Evolutionary conservation across 768 basidiomycete genomes (phyloP).

Genomic region (Mycena epipterygia): DNA sequence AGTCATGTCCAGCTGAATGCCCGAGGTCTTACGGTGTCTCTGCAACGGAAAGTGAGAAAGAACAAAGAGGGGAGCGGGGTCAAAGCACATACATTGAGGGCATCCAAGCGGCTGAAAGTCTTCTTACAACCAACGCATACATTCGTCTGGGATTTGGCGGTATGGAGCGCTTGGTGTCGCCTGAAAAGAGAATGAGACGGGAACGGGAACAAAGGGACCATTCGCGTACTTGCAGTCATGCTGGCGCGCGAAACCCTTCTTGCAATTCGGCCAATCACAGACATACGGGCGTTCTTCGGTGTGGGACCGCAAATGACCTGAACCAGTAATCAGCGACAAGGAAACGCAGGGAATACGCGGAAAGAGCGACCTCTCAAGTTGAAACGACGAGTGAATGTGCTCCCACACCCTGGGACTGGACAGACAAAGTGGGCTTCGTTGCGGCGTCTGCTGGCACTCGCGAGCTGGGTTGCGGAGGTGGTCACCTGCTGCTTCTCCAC

Average conservation of each 20-base stretch:
- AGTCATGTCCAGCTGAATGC: slow-evolving; percentile 40
- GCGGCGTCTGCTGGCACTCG: slow-evolving; percentile 88
- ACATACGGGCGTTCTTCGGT: slow-evolving; percentile 96
- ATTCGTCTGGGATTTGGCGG: slow-evolving; percentile 86
- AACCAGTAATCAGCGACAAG: slow-evolving; percentile 21
- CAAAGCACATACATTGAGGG: slow-evolving; percentile 83
- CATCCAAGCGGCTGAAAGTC: slow-evolving; percentile 94
- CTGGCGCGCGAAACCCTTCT: slow-evolving; percentile 94
- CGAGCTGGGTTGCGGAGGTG: slow-evolving; percentile 92
- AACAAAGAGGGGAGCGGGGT: slow-evolving; percentile 19
- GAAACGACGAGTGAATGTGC: slow-evolving; percentile 96
- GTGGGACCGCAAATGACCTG: slow-evolving; percentile 94
- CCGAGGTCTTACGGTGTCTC: slow-evolving; percentile 78
- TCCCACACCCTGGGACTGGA: slow-evolving; percentile 95
- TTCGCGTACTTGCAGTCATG: slow-evolving; percentile 93
- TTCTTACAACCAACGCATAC: slow-evolving; percentile 94
- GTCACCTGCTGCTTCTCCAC: slow-evolving; percentile 97
- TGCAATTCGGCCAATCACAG: slow-evolving; percentile 94
- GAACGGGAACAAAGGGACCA: slow-evolving; percentile 2
- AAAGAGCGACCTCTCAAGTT: slow-evolving; percentile 78
- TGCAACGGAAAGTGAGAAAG: slow-evolving; percentile 49
- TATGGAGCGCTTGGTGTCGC: slow-evolving; percentile 92
- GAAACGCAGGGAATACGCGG: slow-evolving; percentile 10
- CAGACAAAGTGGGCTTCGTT: slow-evolving; percentile 95
- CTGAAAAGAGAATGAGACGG: slow-evolving; percentile 51